These are phyloP conservation scores for Colletotrichum aenigma DNA, from an alignment of 2,329 filamentous ascomycete species.

Conservation along the genomic window DNA sequence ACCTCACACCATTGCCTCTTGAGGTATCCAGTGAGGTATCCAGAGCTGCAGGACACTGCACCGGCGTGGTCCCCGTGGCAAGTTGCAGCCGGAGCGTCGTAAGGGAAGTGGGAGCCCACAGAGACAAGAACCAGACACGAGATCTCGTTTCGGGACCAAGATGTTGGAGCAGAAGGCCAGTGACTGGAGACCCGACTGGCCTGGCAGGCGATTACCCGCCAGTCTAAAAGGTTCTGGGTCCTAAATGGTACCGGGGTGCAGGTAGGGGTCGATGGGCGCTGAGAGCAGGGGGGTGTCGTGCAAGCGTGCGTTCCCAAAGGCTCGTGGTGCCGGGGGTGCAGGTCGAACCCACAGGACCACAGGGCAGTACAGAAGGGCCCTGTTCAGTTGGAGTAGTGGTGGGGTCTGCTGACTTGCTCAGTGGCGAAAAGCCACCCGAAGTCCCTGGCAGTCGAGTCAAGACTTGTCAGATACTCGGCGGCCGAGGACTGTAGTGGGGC, in stretches of 20 bases:
- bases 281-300: constrained; percentile 19
- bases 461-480: constrained; percentile 20
- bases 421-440: constrained; percentile 21
- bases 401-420: constrained; percentile 22
- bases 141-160: constrained; percentile 22
- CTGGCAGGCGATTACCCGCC: constrained; percentile 21
- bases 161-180: constrained; percentile 16
- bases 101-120: constrained; percentile 19
- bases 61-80: constrained; percentile 14
- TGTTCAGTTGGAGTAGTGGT: constrained; percentile 20
- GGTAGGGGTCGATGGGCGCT: constrained; percentile 15
- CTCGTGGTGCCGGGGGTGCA: constrained; percentile 16
- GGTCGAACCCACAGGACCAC: constrained; percentile 21
- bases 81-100: constrained; percentile 16
- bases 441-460: constrained; percentile 20
- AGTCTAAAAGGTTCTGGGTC: constrained; percentile 21
- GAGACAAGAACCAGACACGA: constrained; percentile 18
- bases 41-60: not conserved
- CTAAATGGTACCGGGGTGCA: constrained; percentile 12
- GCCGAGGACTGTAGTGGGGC: constrained; percentile 11
- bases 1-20: constrained; percentile 18
- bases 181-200: constrained; percentile 12
- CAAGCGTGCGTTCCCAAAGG: constrained; percentile 20
- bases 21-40: not conserved
- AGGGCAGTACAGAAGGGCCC: constrained; percentile 19